A percentile compares a stretch with the other conserved stretches of the same genome.
These are phyloP conservation scores for Glycine latifolia DNA, from an alignment of 306 rosid genomes.

Conservation along the genomic window DNA sequence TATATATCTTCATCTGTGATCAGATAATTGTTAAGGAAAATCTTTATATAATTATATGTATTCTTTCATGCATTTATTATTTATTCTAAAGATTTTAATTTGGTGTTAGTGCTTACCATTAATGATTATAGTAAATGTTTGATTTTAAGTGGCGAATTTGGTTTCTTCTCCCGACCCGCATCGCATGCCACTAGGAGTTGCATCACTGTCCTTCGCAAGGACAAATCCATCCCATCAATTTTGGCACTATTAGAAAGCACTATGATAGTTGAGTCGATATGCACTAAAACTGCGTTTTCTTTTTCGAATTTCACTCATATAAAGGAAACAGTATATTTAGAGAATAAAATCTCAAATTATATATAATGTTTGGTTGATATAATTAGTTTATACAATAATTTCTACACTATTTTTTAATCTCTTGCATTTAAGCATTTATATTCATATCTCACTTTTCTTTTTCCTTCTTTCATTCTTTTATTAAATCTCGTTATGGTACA, in stretches of 20 bases:
- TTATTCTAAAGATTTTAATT: too few species aligned
- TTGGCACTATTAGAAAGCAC: slow-evolving; percentile 41
- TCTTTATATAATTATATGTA: too few species aligned
- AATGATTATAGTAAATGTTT: too few species aligned
- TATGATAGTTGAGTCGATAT: slow-evolving; percentile 41
- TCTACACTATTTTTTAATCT: not conserved
- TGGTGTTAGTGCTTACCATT: too few species aligned
- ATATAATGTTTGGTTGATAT: not conserved
- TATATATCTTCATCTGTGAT: too few species aligned
- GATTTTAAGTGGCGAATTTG: not conserved
- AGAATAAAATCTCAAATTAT: not conserved
- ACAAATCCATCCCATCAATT: slow-evolving; percentile 31
- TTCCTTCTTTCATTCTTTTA: too few species aligned
- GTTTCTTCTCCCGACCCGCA: not conserved
- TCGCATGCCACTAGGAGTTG: slow-evolving; percentile 5
- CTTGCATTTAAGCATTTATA: not conserved
- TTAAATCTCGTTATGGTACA: too few species aligned
- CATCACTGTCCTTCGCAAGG: slow-evolving; percentile 13
- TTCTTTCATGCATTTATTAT: too few species aligned
- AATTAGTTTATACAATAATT: too few species aligned
- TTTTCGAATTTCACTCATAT: not conserved
- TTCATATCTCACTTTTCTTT: too few species aligned
- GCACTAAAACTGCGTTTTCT: slow-evolving; percentile 23
- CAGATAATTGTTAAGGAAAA: too few species aligned
- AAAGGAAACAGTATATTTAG: not conserved